Percentiles rank a stretch among this genome's conserved stretches.
Evolutionary conservation across 2,329 filamentous ascomycete genomes (phyloP).

Genomic region (Pestalotiopsis sp.): DNA sequence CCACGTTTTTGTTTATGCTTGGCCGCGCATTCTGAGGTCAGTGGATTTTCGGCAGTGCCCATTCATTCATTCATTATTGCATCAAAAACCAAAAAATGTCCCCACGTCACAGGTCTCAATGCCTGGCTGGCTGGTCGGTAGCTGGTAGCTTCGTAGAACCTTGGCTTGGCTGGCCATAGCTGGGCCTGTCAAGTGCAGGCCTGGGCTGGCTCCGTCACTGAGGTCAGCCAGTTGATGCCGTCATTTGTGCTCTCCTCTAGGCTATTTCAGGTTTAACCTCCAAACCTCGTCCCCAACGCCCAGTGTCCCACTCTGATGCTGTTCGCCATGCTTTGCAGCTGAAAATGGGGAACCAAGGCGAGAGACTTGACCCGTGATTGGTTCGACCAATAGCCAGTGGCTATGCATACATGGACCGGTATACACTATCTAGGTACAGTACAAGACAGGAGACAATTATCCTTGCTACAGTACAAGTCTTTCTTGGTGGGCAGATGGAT

Average conservation of each 20-base stretch:
- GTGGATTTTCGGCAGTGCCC: neutral
- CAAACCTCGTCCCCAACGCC: neutral
- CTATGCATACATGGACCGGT: no score
- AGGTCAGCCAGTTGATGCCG: slow-evolving; percentile 9
- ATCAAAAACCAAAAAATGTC: neutral
- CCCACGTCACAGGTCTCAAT: neutral
- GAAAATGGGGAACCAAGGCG: no score
- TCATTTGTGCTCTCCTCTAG: slow-evolving; percentile 11
- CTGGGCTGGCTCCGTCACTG: neutral
- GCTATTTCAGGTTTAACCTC: neutral
- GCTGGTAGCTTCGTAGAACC: neutral
- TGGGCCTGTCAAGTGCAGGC: neutral
- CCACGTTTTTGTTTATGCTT: neutral
- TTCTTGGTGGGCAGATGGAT: no score
- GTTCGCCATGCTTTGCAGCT: neutral
- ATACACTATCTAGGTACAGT: no score
- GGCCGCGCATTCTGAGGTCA: neutral
- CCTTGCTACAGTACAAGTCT: no score
- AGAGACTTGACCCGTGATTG: no score
- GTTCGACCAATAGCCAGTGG: no score
- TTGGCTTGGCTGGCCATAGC: neutral
- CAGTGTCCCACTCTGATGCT: neutral
- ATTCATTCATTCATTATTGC: neutral
- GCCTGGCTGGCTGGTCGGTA: neutral
- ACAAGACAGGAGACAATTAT: no score